A percentile compares a stretch with the other conserved stretches of the same genome.
phyloP scores from a whole-genome alignment of 2,329 filamentous ascomycete species.

The Sclerotinia minor region DNA sequence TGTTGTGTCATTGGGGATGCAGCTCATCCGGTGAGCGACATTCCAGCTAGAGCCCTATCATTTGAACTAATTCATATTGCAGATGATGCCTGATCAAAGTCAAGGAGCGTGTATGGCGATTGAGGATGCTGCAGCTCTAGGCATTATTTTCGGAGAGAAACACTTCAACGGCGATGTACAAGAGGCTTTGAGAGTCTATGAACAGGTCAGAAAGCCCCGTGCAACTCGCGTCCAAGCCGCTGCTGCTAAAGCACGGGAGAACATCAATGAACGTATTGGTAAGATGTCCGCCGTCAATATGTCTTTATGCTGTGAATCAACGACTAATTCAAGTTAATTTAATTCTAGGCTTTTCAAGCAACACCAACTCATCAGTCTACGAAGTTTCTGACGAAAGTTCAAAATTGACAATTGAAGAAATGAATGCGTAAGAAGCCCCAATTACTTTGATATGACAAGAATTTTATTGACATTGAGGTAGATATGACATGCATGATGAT shows the following conservation, averaged over 20 bases:
- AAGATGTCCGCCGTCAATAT: slow-evolving; percentile 43
- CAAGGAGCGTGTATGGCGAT: slow-evolving; percentile 53
- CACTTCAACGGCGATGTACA: slow-evolving; percentile 50
- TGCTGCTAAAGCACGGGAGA: slow-evolving; percentile 57
- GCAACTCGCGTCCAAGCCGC: slow-evolving; percentile 58
- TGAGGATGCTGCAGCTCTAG: slow-evolving; percentile 46
- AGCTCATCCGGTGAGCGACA: slow-evolving; percentile 51
- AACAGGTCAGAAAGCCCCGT: slow-evolving; percentile 54
- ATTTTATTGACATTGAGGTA: not conserved
- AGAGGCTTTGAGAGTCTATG: slow-evolving; percentile 52
- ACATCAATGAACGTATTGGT: slow-evolving; percentile 66
- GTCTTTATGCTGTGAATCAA: not conserved
- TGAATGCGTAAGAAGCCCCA: slow-evolving; percentile 53
- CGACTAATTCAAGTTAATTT: not conserved
- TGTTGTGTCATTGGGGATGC: slow-evolving; percentile 66
- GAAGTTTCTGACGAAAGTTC: slow-evolving; percentile 60
- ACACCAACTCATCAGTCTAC: slow-evolving; percentile 56
- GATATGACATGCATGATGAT: slow-evolving; percentile 19
- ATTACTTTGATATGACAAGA: not conserved
- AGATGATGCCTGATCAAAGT: slow-evolving; percentile 67
- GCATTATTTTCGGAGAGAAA: slow-evolving; percentile 42
- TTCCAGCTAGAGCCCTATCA: not conserved
- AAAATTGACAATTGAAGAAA: slow-evolving; percentile 66
- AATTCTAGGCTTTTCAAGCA: slow-evolving; percentile 57
- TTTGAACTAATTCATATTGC: not conserved